Conservation (phyloP, 306 rosid genomes). For the Fragaria nilgerrensis region DNA sequence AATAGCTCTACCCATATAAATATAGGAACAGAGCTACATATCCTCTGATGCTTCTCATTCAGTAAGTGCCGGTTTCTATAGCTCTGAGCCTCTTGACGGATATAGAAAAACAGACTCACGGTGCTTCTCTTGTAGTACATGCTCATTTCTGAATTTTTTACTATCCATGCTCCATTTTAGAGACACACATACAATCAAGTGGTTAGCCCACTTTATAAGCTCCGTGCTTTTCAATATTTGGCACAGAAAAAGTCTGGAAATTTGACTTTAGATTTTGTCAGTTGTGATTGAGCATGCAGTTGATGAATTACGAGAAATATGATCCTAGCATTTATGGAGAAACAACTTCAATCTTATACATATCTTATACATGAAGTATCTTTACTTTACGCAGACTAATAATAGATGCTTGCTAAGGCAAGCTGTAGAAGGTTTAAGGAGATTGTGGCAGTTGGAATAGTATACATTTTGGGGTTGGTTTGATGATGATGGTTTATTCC, state of each 20-base stretch:
- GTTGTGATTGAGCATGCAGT: background rate
- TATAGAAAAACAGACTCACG: background rate
- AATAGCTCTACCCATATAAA: background rate
- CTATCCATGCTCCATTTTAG: background rate
- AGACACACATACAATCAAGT: background rate
- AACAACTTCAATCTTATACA: background rate
- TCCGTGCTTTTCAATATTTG: too few relatives aligned
- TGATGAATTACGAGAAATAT: background rate
- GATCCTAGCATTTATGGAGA: background rate
- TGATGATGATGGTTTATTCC: background rate
- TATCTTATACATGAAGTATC: background rate
- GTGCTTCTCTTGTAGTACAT: background rate
- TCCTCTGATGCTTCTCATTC: background rate
- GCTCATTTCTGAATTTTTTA: background rate
- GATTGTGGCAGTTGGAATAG: background rate
- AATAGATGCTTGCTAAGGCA: background rate
- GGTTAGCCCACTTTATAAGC: background rate
- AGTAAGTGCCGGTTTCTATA: background rate
- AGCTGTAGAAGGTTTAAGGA: background rate
- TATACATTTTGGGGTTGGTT: background rate
- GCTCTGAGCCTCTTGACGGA: background rate
- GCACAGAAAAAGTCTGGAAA: background rate
- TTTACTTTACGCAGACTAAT: background rate
- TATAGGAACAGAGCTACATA: background rate
- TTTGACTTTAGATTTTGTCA: background rate